Conservation (phyloP, 2,329 filamentous ascomycete species). For the Coleophoma crateriformis region DNA sequence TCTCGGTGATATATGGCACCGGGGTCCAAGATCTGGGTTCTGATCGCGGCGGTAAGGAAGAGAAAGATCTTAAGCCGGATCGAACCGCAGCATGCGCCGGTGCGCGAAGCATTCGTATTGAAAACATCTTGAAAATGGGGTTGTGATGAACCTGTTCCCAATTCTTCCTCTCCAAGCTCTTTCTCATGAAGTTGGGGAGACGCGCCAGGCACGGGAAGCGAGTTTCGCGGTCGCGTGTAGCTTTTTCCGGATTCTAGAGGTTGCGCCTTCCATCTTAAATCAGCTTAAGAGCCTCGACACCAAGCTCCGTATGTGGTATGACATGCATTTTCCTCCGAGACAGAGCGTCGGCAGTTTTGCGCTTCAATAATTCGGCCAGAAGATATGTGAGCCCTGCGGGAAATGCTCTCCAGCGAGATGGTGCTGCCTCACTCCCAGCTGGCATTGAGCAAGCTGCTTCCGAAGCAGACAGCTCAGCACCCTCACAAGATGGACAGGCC, state of each 20-base stretch:
- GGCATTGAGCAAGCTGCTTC: background rate
- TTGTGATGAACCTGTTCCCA: background rate
- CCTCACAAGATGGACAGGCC: background rate
- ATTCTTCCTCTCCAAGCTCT: background rate
- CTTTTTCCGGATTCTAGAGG: background rate
- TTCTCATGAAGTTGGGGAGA: slow-evolving; percentile 1
- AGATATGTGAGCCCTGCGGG: no score
- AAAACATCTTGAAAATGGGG: slow-evolving; percentile 15
- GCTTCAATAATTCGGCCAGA: no score
- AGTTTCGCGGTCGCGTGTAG: background rate
- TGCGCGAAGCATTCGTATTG: slow-evolving; percentile 17
- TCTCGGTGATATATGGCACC: slow-evolving; percentile 49
- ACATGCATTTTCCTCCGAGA: no score
- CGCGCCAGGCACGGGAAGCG: background rate
- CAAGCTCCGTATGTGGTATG: no score
- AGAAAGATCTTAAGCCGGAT: slow-evolving; percentile 15
- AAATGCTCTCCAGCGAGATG: background rate
- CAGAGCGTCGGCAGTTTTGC: no score
- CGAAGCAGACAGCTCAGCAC: background rate
- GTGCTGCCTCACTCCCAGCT: background rate
- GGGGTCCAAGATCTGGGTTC: slow-evolving; percentile 32
- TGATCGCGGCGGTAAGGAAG: slow-evolving; percentile 12
- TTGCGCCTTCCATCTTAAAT: no score
- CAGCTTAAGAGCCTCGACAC: no score
- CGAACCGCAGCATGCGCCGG: slow-evolving; percentile 16